Base-by-base conservation (phyloP, 2,329 filamentous ascomycete species). In the Aureobasidium uvarum region DNA sequence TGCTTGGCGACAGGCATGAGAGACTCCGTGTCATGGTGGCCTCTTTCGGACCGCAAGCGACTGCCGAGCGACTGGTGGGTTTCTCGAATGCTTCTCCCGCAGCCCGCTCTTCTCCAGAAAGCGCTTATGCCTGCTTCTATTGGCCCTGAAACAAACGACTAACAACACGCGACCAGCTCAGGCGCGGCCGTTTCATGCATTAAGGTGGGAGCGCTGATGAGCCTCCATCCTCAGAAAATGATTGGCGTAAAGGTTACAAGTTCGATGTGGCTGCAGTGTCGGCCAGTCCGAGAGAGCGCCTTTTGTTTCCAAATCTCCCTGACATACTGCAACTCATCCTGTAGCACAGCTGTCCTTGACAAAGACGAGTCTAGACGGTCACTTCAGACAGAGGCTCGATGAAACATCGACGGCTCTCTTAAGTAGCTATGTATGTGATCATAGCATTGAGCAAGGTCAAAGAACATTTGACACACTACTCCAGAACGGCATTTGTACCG, bases 281-380 rank as follows among this genome's bases (percentile, higher is more conserved):
- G 58, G 58, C 58, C 39, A 62, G 58, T 46, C 58, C 58, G 58
- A 51, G 58, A 45, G 58, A 51, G 58, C 58, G 58, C 58, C 23
- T 5, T 50, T 14, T 33, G 45, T 62, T 62, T 62, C 58, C 58
- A 62, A 62, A 62, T 62, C 33, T 62, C 31, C 55, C 45, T 59
- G 55, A 41, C 58, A 62, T 62, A 25, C 25, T 25, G 56, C 56
- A 50, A 20, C 28, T 39, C 56, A 16, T 25, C 43, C 39, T 60
- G 33, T 23, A 41, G 33, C 16, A 41, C 6, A 25, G 31, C 23
- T 28, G n/a, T 33, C 31, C 20, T 41, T 41, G 52, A 28, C 20
- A 39, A 6, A 28, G 25, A 11, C 10, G 45, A n/a, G 14, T 38
- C 56, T 60, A 38, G 56, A 60, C 56, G 38, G 14, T 25, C 28